Evolutionary conservation across 2,329 filamentous ascomycete species (phyloP), one percentile per base, ranked within the genome.

Genomic region (Alternaria consortialis): DNA sequence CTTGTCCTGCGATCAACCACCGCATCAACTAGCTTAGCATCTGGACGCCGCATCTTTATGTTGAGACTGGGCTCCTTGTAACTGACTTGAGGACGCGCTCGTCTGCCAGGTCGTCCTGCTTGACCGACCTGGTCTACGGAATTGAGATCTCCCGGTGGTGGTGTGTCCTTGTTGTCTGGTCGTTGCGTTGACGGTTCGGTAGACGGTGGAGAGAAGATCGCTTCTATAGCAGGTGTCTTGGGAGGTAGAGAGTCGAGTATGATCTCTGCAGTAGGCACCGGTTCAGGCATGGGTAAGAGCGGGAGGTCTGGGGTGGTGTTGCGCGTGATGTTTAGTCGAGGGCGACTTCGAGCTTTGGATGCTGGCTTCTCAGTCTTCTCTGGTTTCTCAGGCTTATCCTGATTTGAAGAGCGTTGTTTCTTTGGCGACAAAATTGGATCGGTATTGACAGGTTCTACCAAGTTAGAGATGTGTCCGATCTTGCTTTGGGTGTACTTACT

Each of bases 21-120:
- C 2, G 83, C 83, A 65, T 84, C 82, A 2, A 80, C 80, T 54
- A 84, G 71, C 52, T 82, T 77, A 63, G 83, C 82, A 51, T 76
- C 77, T 1, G 82, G 81, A 27, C 83, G 77, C 20, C 83, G 76
- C 82, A 85, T 84, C 66, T 85, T 85, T 15, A 77, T 80, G 46
- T 76, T 75, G 15, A 84, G 71, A 50, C 77, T 83, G 2, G 83
- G 83, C 63, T 84, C 82, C 12, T 83, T 82, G 61, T 84, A 84
- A 70, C 80, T 84, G 50, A 84, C 82, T 34, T 80, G 77, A 17
- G 80, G 73, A 25, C 83, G 76, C 13, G 81, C 81, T 60, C 83
- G 77, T 56, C 83, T 77, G 3, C 79, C 81, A 11, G 82, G 80
- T 34, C 82, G 73, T 23, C 70, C 75, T 17, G 70, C 72, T 37